Base-by-base conservation (phyloP, 768 basidiomycete species). In the Mycena filopes region DNA sequence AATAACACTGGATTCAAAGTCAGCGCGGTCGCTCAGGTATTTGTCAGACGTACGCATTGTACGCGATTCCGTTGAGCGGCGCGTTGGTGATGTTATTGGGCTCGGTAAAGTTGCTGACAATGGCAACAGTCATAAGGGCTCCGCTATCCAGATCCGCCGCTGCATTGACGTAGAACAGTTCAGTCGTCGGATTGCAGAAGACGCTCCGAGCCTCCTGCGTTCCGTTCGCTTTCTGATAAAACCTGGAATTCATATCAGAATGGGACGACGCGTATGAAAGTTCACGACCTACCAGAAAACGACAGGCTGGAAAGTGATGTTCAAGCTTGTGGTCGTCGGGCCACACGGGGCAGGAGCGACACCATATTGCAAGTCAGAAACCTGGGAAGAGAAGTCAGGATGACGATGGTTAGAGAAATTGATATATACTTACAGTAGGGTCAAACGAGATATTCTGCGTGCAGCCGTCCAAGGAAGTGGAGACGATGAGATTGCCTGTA, bases 111-210 rank as follows among this genome's bases (percentile, higher is more conserved):
- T 67, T 50, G 43, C 55, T 60, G 41, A 58, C 23, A 13, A 48
- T 60, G 6, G 11, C 20, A 20, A 69, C 70, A 31, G 2, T 15
- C 16, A 48, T 54, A n/a, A 68, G 53, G 49, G 47, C 38, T 9
- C 67, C 65, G 4, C 29, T 78, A 48, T 63, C 75, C 13, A 83
- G 72, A 70, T 77, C 69, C 64, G 81, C 80, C 21, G 68, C 69
- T 4, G 80, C 81, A 20, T 64, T 48, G 26, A 83, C 76, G 18
- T 74, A 66, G 65, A 76, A 79, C 23, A 79, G 55, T 7, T 71
- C 60, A 60, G 85, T 77, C 0, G 66, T 74, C 11, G 85, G 83
- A 36, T 69, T 70, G 60, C 84, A 85, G 56, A 84, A 82, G 11
- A 83, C 76, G 5, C 76, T 77, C 18, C 71, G 68, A 18, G 75